These are phyloP conservation scores for Limnanthes douglasii DNA, from an alignment of 345 rosid genomes.

Conservation along the genomic window DNA sequence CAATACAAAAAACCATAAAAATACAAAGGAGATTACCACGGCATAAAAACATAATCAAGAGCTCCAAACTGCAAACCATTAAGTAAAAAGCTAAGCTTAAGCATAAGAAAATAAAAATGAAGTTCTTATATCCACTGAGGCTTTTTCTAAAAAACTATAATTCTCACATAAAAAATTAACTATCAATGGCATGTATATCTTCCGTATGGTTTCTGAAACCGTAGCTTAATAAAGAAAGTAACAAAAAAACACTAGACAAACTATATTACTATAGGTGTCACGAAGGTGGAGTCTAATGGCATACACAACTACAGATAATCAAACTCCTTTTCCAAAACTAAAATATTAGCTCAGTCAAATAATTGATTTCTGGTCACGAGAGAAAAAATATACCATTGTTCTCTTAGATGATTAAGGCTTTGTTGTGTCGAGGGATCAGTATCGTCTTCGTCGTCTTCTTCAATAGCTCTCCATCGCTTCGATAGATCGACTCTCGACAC, in stretches of 20 bases:
- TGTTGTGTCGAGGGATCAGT: slow-evolving; percentile 23
- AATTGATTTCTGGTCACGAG: background rate
- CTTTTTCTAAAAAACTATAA: too few relatives aligned
- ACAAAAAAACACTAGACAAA: background rate
- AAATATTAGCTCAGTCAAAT: background rate
- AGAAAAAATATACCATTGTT: slow-evolving; percentile 41
- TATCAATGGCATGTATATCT: too few relatives aligned
- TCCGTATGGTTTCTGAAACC: too few relatives aligned
- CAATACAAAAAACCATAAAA: too few relatives aligned
- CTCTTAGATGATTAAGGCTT: slow-evolving; percentile 53
- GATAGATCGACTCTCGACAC: slow-evolving; percentile 34
- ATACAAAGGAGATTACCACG: too few relatives aligned
- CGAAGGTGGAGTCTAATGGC: background rate
- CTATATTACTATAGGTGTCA: background rate
- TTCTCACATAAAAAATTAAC: too few relatives aligned
- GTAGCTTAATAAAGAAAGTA: background rate
- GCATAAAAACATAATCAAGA: too few relatives aligned
- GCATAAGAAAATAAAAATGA: too few relatives aligned
- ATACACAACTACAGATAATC: background rate
- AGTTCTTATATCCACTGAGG: too few relatives aligned
- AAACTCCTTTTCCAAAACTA: background rate
- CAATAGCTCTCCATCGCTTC: slow-evolving; percentile 61
- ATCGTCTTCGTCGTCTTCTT: slow-evolving; percentile 44
- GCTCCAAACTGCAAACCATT: too few relatives aligned
- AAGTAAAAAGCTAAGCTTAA: too few relatives aligned